Conservation (phyloP, 2,329 filamentous ascomycete species). For the Alternaria rosae region DNA sequence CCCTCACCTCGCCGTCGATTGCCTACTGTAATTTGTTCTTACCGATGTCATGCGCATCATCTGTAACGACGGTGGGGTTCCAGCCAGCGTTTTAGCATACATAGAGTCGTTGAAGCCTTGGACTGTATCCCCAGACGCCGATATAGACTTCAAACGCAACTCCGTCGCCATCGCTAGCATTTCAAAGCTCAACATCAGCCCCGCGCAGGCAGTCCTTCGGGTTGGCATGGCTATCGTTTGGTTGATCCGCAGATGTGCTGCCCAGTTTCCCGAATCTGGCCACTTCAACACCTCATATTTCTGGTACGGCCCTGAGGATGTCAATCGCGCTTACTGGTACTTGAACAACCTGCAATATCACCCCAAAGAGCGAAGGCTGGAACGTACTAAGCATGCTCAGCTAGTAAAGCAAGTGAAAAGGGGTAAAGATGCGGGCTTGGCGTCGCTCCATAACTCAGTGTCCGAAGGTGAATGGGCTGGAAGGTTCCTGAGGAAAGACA, state of each 20-base stretch:
- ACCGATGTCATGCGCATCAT: neutral
- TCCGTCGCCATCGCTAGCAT: too few species aligned
- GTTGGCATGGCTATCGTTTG: neutral
- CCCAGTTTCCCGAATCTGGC: neutral
- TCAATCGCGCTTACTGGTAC: neutral
- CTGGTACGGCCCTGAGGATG: neutral
- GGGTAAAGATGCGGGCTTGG: neutral
- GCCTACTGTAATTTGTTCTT: too few species aligned
- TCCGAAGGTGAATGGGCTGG: neutral
- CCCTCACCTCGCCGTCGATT: too few species aligned
- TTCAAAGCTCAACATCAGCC: too few species aligned
- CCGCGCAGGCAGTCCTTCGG: neutral
- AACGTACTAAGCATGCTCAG: neutral
- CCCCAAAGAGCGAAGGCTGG: neutral
- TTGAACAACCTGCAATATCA: neutral
- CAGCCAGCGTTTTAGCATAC: too few species aligned
- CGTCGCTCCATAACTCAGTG: neutral
- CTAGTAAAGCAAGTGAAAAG: too few species aligned
- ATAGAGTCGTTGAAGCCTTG: too few species aligned
- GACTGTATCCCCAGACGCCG: too few species aligned
- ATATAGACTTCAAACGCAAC: too few species aligned
- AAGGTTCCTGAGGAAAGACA: neutral
- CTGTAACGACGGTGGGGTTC: neutral
- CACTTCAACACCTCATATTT: neutral
- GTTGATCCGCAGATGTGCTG: neutral